Evolutionary conservation across 2,329 filamentous ascomycete species (phyloP).

Genomic region (Alternaria sp.): DNA sequence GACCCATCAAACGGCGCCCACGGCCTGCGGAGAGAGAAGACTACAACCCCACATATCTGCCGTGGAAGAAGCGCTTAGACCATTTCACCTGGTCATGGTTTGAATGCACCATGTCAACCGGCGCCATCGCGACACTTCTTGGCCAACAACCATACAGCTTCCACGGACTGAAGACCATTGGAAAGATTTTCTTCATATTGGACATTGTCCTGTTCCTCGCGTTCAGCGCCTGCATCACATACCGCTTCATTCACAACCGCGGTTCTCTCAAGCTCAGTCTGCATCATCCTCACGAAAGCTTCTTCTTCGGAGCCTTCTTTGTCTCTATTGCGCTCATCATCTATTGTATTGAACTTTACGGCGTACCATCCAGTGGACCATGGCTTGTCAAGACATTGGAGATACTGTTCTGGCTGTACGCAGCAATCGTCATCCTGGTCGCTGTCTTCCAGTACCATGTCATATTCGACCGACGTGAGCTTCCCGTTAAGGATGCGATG

Average conservation of each 20-base stretch:
- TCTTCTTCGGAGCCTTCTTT: constrained; percentile 78
- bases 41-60: constrained; percentile 18
- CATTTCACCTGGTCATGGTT: constrained; percentile 68
- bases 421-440: constrained; percentile 53
- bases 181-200: constrained; percentile 71
- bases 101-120: constrained; percentile 77
- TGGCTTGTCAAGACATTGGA: constrained; percentile 68
- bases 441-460: constrained; percentile 98
- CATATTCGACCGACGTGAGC: constrained; percentile 83
- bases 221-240: constrained; percentile 67
- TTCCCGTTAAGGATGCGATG: constrained; percentile 52
- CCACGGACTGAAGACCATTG: constrained; percentile 68
- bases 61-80: constrained; percentile 32
- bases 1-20: constrained; percentile 15
- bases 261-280: constrained; percentile 63
- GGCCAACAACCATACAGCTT: constrained; percentile 68
- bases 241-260: constrained; percentile 63
- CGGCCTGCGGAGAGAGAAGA: constrained; percentile 12
- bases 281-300: constrained; percentile 71
- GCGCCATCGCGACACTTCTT: constrained; percentile 71
- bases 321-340: constrained; percentile 62
- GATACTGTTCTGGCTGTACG: constrained; percentile 75
- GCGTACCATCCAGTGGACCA: constrained; percentile 64
- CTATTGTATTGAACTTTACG: constrained; percentile 64
- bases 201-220: constrained; percentile 71